Conservation (phyloP, 163 green algal genomes). For the Chloroidium sp. region DNA sequence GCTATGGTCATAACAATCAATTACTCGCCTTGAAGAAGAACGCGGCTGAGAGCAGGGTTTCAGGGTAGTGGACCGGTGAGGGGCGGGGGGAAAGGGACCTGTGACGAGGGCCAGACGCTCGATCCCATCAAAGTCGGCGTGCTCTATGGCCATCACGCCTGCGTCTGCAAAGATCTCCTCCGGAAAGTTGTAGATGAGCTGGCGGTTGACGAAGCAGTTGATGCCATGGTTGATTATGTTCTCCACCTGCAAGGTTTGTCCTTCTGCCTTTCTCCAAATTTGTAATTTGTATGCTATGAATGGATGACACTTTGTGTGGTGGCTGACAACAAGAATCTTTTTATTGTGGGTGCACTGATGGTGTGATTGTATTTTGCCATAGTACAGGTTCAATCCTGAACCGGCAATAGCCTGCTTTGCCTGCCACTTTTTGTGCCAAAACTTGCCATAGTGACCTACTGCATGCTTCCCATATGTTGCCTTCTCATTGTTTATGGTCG, state of each 20-base stretch:
- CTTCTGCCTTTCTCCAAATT: too few relatives aligned
- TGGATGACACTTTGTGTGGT: too few relatives aligned
- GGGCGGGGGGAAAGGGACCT: conserved; percentile 14
- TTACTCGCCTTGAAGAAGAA: neutral
- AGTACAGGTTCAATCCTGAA: too few relatives aligned
- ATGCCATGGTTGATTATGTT: conserved; percentile 87
- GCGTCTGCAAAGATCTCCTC: conserved; percentile 90
- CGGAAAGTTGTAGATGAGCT: conserved; percentile 99
- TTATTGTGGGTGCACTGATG: too few relatives aligned
- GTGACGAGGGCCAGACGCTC: conserved; percentile 95
- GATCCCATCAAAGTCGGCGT: conserved; percentile 90
- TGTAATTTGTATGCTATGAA: too few relatives aligned
- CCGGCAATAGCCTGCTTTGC: too few relatives aligned
- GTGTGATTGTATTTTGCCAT: too few relatives aligned
- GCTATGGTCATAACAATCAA: neutral
- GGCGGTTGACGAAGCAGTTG: conserved; percentile 98
- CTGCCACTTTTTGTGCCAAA: too few relatives aligned
- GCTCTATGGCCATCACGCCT: conserved; percentile 78
- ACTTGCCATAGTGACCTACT: too few relatives aligned
- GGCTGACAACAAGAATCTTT: too few relatives aligned
- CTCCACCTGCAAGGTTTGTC: conserved; percentile 16
- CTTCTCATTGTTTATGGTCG: too few relatives aligned
- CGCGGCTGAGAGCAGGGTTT: neutral
- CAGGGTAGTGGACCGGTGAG: neutral
- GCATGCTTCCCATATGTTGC: too few relatives aligned